These are phyloP conservation scores for Hypoxylon sp. DNA, from an alignment of 2,329 filamentous ascomycete genomes.

Conservation along the genomic window DNA sequence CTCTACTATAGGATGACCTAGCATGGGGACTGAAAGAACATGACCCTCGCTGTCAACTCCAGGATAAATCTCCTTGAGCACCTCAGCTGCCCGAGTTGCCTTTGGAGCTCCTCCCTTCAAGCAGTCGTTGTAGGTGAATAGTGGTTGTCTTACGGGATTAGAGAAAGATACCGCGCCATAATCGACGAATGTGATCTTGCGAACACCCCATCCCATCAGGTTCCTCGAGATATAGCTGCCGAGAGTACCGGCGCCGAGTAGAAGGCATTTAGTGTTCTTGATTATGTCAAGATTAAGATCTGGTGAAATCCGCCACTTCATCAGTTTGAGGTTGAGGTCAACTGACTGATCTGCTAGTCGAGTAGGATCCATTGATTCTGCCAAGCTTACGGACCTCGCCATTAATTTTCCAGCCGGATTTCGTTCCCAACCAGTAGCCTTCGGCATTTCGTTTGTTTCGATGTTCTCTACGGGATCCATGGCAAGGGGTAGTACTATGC, in stretches of 20 bases:
- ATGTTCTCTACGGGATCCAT: slow-evolving; percentile 65
- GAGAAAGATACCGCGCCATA: slow-evolving; percentile 95
- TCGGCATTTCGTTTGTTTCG: slow-evolving; percentile 75
- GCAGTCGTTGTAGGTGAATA: slow-evolving; percentile 93
- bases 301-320: slow-evolving; percentile 98
- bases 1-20: slow-evolving; percentile 88
- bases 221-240: slow-evolving; percentile 95
- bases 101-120: slow-evolving; percentile 87
- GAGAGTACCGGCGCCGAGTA: slow-evolving; percentile 92
- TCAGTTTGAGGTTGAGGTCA: slow-evolving; percentile 95
- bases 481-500: slow-evolving; percentile 79
- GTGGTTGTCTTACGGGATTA: slow-evolving; percentile 93
- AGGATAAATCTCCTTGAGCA: slow-evolving; percentile 88
- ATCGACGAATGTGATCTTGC: slow-evolving; percentile 95
- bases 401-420: slow-evolving; percentile 83
- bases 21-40: slow-evolving; percentile 91
- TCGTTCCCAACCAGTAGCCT: slow-evolving; percentile 95
- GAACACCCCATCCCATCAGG: slow-evolving; percentile 94
- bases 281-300: slow-evolving; percentile 88
- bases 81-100: slow-evolving; percentile 83
- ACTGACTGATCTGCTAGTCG: slow-evolving; percentile 93
- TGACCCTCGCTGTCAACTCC: slow-evolving; percentile 87
- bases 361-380: slow-evolving; percentile 92
- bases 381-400: slow-evolving; percentile 83
- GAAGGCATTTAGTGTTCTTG: slow-evolving; percentile 88